These are phyloP conservation scores for Saccharum spontaneum DNA, from an alignment of 176 grass and related monocot species.

Conservation along the genomic window DNA sequence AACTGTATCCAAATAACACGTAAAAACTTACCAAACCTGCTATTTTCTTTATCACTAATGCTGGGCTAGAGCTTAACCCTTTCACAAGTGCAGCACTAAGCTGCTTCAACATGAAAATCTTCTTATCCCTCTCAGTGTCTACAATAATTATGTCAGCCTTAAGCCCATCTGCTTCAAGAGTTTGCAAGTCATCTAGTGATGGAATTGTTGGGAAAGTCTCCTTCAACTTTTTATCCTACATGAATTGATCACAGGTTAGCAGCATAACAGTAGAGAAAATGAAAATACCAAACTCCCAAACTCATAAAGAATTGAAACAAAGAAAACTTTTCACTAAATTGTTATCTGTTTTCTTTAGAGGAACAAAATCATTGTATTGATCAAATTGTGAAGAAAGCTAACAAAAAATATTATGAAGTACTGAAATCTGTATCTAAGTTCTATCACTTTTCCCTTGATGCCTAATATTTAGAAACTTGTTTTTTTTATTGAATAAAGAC, in stretches of 20 bases:
- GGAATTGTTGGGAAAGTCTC: constrained; percentile 75
- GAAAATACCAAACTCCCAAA: constrained; percentile 6
- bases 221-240: constrained; percentile 98
- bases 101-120: constrained; percentile 95
- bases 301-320: constrained; percentile 23
- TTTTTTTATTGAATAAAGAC: constrained; percentile 26
- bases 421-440: constrained; percentile 10
- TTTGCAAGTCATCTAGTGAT: constrained; percentile 69
- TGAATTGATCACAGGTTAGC: constrained; percentile 28
- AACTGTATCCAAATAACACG: neutral
- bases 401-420: constrained; percentile 5
- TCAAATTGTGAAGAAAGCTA: constrained; percentile 18
- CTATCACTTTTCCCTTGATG: neutral
- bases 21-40: constrained; percentile 86
- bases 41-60: constrained; percentile 96
- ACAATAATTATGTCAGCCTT: constrained; percentile 94
- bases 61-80: constrained; percentile 81
- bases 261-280: constrained; percentile 19
- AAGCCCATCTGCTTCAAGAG: constrained; percentile 69
- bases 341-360: neutral
- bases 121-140: constrained; percentile 91
- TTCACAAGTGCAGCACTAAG: constrained; percentile 83
- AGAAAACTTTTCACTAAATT: neutral
- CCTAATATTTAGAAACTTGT: constrained; percentile 27
- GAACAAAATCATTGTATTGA: constrained; percentile 10